Evolutionary conservation across 2,329 filamentous ascomycete genomes (phyloP).

Genomic region (Neofusicoccum laricinum): DNA sequence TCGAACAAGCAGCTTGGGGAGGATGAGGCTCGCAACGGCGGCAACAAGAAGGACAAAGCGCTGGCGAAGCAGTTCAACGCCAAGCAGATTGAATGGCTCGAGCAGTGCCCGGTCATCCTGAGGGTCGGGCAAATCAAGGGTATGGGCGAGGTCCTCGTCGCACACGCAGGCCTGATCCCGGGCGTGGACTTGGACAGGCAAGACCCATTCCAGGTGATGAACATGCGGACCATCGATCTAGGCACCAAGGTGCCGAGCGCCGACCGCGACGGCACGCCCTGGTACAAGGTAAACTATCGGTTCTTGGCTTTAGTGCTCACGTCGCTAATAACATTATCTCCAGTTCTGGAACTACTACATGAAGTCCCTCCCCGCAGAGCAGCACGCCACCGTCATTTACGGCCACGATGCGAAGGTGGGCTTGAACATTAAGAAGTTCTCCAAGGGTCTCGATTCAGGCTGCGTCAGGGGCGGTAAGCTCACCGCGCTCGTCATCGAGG

Average conservation of each 20-base stretch:
- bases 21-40: conserved; percentile 47
- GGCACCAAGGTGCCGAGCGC: conserved; percentile 57
- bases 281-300: conserved; percentile 55
- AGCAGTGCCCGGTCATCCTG: conserved; percentile 73
- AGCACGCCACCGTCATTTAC: conserved; percentile 70
- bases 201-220: conserved; percentile 82
- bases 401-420: conserved; percentile 80
- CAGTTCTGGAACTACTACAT: conserved; percentile 50
- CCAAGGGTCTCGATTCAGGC: conserved; percentile 80
- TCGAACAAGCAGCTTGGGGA: conserved; percentile 31
- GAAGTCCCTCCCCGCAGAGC: conserved; percentile 30
- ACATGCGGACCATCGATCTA: conserved; percentile 77
- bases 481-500: conserved; percentile 73
- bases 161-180: conserved; percentile 83
- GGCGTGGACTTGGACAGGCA: conserved; percentile 67
- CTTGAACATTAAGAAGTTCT: conserved; percentile 65
- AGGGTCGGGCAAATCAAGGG: conserved; percentile 61
- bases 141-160: conserved; percentile 67
- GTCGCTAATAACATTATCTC: not conserved
- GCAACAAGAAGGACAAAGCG: not conserved
- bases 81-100: conserved; percentile 67
- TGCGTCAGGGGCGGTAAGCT: conserved; percentile 75
- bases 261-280: conserved; percentile 56
- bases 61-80: conserved; percentile 53
- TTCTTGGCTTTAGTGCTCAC: not conserved